phyloP scores from a whole-genome alignment of 2,329 filamentous ascomycete genomes.

The Pyrenophora teres region DNA sequence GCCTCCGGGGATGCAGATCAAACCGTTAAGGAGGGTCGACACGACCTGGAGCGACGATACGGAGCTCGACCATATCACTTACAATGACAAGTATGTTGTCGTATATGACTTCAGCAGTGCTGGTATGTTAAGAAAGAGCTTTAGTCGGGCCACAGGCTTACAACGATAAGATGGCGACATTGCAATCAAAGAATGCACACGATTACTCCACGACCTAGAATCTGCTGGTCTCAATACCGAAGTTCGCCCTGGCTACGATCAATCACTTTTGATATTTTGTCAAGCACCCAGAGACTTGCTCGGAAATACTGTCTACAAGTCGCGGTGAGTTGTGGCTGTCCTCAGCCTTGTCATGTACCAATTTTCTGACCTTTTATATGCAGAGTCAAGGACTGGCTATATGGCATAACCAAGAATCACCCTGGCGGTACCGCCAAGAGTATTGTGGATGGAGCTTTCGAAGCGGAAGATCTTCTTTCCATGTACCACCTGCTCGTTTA shows the following conservation, averaged over 20 bases:
- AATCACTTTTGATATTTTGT: constrained; percentile 27
- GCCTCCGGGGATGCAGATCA: constrained; percentile 21
- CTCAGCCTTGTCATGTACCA: background rate
- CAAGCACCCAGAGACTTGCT: background rate
- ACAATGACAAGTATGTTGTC: constrained; percentile 42
- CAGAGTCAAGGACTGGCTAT: constrained; percentile 83
- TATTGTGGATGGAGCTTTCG: constrained; percentile 66
- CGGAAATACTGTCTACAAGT: constrained; percentile 39
- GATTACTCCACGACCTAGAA: constrained; percentile 31
- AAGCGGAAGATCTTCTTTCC: constrained; percentile 77
- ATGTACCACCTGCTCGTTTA: constrained; percentile 79
- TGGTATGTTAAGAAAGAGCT: constrained; percentile 21
- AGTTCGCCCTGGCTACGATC: constrained; percentile 37
- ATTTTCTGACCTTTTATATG: background rate
- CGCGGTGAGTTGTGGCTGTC: constrained; percentile 23
- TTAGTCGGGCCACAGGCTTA: background rate
- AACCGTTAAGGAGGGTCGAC: constrained; percentile 26
- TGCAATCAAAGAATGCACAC: constrained; percentile 28
- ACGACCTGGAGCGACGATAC: constrained; percentile 32
- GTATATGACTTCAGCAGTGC: constrained; percentile 36
- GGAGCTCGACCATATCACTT: constrained; percentile 29
- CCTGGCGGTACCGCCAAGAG: constrained; percentile 52
- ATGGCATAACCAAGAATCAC: constrained; percentile 70
- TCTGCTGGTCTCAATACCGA: constrained; percentile 39
- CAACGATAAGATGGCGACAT: constrained; percentile 19